Percentiles rank a stretch among this genome's conserved stretches.
phyloP scores from a whole-genome alignment of 148 eudicot species.

The Vaccinium vitisidaea region DNA sequence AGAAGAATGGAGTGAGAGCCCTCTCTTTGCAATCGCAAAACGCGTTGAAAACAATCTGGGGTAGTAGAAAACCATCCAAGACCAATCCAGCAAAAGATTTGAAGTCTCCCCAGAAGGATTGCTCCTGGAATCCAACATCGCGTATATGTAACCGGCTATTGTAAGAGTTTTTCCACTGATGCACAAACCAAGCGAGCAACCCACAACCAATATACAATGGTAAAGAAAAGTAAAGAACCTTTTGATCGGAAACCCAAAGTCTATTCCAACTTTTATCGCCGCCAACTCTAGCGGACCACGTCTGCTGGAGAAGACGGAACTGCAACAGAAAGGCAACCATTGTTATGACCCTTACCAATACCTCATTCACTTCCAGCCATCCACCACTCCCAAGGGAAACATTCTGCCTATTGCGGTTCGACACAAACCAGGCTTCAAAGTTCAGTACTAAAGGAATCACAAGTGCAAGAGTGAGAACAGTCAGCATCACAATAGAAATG shows the following conservation, averaged over 20 bases:
- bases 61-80: slow-evolving; percentile 72
- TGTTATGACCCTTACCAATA: slow-evolving; percentile 76
- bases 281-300: slow-evolving; percentile 67
- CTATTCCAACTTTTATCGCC: slow-evolving; percentile 35
- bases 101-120: slow-evolving; percentile 60
- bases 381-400: slow-evolving; percentile 61
- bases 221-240: slow-evolving; percentile 49
- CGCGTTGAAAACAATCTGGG: slow-evolving; percentile 71
- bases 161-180: slow-evolving; percentile 39
- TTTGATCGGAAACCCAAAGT: slow-evolving; percentile 63
- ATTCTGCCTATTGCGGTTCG: slow-evolving; percentile 38
- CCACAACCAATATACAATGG: slow-evolving; percentile 62
- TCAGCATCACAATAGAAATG: slow-evolving; percentile 71
- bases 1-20: slow-evolving; percentile 56
- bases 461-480: slow-evolving; percentile 66
- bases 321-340: slow-evolving; percentile 90
- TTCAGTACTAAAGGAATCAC: slow-evolving; percentile 78
- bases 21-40: slow-evolving; percentile 49
- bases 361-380: slow-evolving; percentile 93
- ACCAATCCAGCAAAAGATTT: slow-evolving; percentile 81
- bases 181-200: slow-evolving; percentile 61
- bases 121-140: slow-evolving; percentile 14
- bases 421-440: slow-evolving; percentile 73
- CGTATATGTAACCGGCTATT: not conserved
- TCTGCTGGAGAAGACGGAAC: slow-evolving; percentile 72